Percentiles rank a stretch among this genome's conserved stretches.
These are phyloP conservation scores for Boletus hoseneyae DNA, from an alignment of 1,284 basidiomycete genomes.

Conservation along the genomic window DNA sequence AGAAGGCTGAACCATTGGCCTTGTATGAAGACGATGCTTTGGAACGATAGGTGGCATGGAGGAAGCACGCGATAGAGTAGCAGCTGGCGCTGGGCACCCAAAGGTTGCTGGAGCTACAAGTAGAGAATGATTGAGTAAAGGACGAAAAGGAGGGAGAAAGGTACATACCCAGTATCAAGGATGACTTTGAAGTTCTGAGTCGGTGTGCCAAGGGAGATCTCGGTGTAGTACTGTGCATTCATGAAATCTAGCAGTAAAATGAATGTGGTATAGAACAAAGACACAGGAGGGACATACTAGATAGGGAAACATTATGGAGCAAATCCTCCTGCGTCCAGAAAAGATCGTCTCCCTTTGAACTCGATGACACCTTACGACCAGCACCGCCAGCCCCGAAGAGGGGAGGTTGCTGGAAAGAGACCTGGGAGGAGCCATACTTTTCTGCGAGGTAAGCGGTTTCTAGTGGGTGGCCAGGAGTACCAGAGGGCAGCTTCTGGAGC, in stretches of 20 bases:
- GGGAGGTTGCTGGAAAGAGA: slow-evolving; percentile 56
- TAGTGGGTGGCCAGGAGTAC: slow-evolving; percentile 57
- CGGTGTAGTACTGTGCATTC: slow-evolving; percentile 97
- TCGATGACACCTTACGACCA: slow-evolving; percentile 59
- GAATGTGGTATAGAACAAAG: not conserved
- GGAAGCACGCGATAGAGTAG: slow-evolving; percentile 97
- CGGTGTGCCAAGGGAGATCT: slow-evolving; percentile 81
- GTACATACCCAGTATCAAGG: slow-evolving; percentile 72
- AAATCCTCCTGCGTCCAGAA: slow-evolving; percentile 82
- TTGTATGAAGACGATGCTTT: slow-evolving; percentile 84
- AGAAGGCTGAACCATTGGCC: slow-evolving; percentile 88
- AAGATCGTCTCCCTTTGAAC: slow-evolving; percentile 57
- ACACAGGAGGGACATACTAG: slow-evolving; percentile 56
- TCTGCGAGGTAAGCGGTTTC: slow-evolving; percentile 82
- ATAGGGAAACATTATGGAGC: slow-evolving; percentile 82
- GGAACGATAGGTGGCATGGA: slow-evolving; percentile 93
- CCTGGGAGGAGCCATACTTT: slow-evolving; percentile 67
- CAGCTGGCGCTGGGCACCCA: slow-evolving; percentile 92
- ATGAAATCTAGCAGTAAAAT: slow-evolving; percentile 69
- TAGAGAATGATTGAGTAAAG: slow-evolving; percentile 4
- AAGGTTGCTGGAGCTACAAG: slow-evolving; percentile 76
- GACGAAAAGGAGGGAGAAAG: not conserved
- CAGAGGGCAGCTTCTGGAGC: slow-evolving; percentile 75
- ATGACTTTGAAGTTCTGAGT: slow-evolving; percentile 87
- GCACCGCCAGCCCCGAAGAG: slow-evolving; percentile 71